A percentile compares a stretch with the other conserved stretches of the same genome.
These are phyloP conservation scores for Penicillium brevicompactum DNA, from an alignment of 2,329 filamentous ascomycete genomes.

Conservation along the genomic window DNA sequence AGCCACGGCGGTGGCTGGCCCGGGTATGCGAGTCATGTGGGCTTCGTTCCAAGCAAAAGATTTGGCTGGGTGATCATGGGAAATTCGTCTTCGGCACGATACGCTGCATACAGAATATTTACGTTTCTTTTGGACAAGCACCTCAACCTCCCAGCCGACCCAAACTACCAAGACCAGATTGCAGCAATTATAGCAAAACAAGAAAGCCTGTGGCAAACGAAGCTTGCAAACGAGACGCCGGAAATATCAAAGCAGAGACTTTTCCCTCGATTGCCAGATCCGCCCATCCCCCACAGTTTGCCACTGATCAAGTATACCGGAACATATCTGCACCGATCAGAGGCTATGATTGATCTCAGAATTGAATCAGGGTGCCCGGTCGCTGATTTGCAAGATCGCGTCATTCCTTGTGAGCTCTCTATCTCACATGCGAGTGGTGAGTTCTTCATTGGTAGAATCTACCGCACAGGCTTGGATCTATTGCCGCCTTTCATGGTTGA, in stretches of 20 bases:
- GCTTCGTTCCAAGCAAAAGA: conserved; percentile 22
- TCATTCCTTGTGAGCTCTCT: background rate
- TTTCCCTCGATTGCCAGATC: conserved; percentile 12
- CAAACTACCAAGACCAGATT: conserved; percentile 3
- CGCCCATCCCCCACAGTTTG: conserved; percentile 11
- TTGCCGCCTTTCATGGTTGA: conserved; percentile 11
- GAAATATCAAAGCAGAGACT: conserved; percentile 8
- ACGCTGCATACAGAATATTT: conserved; percentile 1
- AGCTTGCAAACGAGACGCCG: background rate
- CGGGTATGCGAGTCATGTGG: conserved; percentile 21
- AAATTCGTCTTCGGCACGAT: conserved; percentile 12
- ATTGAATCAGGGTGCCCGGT: background rate
- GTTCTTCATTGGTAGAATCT: conserved; percentile 18
- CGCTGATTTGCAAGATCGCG: conserved; percentile 17
- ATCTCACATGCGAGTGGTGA: conserved; percentile 23
- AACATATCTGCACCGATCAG: conserved; percentile 15
- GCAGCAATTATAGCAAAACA: conserved; percentile 4
- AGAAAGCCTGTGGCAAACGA: background rate
- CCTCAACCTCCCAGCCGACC: conserved; percentile 10
- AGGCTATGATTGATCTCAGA: conserved; percentile 7
- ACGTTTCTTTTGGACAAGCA: conserved; percentile 15
- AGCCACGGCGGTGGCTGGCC: conserved; percentile 26
- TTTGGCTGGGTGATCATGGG: conserved; percentile 28
- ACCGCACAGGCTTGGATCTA: background rate
- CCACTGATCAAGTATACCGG: conserved; percentile 19